These are phyloP conservation scores for Cudoniella acicularis DNA, from an alignment of 495 filamentous ascomycete genomes.

Conservation along the genomic window DNA sequence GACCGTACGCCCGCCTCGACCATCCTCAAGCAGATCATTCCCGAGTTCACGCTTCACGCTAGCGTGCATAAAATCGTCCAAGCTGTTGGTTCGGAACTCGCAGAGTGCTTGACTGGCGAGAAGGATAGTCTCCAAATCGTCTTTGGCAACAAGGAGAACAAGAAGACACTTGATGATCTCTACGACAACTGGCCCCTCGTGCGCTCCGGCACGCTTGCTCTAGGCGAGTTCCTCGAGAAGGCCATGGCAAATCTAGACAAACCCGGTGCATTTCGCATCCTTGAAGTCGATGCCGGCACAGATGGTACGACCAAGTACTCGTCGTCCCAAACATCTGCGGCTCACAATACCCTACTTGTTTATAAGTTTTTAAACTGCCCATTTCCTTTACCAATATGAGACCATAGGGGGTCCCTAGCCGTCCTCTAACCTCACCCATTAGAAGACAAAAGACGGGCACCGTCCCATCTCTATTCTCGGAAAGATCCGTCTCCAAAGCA, in stretches of 20 bases:
- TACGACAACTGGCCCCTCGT: not conserved
- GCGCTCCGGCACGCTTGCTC: not conserved
- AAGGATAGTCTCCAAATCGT: not conserved
- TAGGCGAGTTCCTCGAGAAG: not conserved
- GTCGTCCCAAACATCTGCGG: too few relatives aligned
- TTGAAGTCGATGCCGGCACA: not conserved
- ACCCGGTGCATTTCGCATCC: not conserved
- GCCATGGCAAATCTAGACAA: not conserved
- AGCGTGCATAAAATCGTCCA: constrained; percentile 28
- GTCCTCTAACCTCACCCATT: too few relatives aligned
- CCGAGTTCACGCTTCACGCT: constrained; percentile 22
- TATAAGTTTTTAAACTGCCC: too few relatives aligned
- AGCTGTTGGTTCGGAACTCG: constrained; percentile 29
- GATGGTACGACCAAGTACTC: not conserved
- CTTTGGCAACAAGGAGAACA: not conserved
- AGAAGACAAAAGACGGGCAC: too few relatives aligned
- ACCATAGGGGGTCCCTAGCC: too few relatives aligned
- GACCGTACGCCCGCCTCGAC: not conserved
- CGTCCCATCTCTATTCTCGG: too few relatives aligned
- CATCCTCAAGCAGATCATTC: not conserved
- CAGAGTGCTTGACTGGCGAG: constrained; percentile 31
- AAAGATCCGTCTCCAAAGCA: too few relatives aligned
- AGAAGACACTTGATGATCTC: not conserved
- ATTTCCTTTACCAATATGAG: too few relatives aligned
- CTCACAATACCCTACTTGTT: too few relatives aligned